Percentiles rank a stretch among this genome's conserved stretches.
phyloP scores from a whole-genome alignment of 1,284 basidiomycete species.

The Marasmius tenuissimus region DNA sequence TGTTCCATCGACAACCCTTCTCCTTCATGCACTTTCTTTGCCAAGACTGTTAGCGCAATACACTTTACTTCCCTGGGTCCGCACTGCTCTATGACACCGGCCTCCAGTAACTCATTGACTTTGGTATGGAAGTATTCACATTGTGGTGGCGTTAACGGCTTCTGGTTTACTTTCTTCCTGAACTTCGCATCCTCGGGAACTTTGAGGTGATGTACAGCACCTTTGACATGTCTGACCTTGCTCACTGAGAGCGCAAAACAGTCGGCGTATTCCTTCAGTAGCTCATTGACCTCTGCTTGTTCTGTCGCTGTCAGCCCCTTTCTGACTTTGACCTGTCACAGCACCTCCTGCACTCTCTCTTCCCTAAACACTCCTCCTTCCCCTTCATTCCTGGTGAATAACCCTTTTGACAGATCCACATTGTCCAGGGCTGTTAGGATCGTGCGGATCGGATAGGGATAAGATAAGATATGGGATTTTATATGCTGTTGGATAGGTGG shows the following conservation, averaged over 20 bases:
- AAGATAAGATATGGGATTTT: no score
- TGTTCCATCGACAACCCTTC: conserved; percentile 15
- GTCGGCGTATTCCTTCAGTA: conserved; percentile 9
- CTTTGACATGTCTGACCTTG: conserved; percentile 9
- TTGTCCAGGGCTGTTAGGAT: no score
- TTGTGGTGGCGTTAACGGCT: not conserved
- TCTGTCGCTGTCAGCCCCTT: conserved; percentile 2
- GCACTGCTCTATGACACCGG: conserved; percentile 12
- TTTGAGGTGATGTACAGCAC: conserved; percentile 7
- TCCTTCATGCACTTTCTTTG: conserved; percentile 19
- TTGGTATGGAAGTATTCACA: not conserved
- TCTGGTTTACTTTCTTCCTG: not conserved
- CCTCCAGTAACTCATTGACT: conserved; percentile 27
- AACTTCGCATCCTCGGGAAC: conserved; percentile 6
- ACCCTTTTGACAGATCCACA: not conserved
- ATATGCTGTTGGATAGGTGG: no score
- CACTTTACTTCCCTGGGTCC: conserved; percentile 20
- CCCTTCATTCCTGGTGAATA: conserved; percentile 3
- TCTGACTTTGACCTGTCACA: conserved; percentile 8
- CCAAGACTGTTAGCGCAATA: conserved; percentile 16
- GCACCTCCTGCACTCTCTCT: not conserved
- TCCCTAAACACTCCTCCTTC: not conserved
- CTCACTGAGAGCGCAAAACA: conserved; percentile 13
- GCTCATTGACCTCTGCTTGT: not conserved
- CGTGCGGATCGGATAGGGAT: no score